Base-by-base conservation (phyloP, 306 rosid species). In the Rosa persica region DNA sequence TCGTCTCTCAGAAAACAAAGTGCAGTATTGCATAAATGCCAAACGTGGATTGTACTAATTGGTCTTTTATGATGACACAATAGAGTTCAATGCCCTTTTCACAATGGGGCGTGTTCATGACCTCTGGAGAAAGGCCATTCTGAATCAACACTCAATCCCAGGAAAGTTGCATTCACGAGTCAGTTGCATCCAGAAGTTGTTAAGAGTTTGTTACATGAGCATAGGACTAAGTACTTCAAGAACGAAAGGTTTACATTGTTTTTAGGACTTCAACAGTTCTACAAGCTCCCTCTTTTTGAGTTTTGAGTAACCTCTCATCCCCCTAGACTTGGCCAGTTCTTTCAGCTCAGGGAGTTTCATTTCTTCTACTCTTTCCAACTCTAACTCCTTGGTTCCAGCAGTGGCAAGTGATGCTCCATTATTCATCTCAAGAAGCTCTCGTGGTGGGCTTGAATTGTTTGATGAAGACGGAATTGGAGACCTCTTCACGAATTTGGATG, bases 291-390 rank as follows among this genome's bases (percentile, higher is more conserved):
- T 78, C 73, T 89, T 91, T 85, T 81, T 90, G 20, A 89, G 81
- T 74, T 87, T 91, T 0, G 92, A 87, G 87, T 91, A 89, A 49
- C 96, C 89, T 86, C 60, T 84, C 1, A 89, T 52, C 74, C 88
- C 89, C 76, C 89, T 86, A 67, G 88, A 83, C 82, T 89, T 89
- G 49, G 89, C 96, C 2, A 87, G 61, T 61, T 87, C 86, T 83
- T 86, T 89, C 79, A 89, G 82, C 76, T 89, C 82, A 38, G 71
- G 10, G 49, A 89, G 86, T 79, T 89, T 91, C 93, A 89, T 77
- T 57, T 68, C 81, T 47, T 84, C 88, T 22, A 81, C 65, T 66
- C 58, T 81, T 42, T 51, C 83, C 71, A 80, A 68, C 38, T 79
- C 72, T 9, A 67, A 51, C 69, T 85, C 88, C 64, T 51, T 47